These are phyloP conservation scores for Backusella macrospora DNA, from an alignment of 192 early-diverging fungal genomes.

Conservation along the genomic window DNA sequence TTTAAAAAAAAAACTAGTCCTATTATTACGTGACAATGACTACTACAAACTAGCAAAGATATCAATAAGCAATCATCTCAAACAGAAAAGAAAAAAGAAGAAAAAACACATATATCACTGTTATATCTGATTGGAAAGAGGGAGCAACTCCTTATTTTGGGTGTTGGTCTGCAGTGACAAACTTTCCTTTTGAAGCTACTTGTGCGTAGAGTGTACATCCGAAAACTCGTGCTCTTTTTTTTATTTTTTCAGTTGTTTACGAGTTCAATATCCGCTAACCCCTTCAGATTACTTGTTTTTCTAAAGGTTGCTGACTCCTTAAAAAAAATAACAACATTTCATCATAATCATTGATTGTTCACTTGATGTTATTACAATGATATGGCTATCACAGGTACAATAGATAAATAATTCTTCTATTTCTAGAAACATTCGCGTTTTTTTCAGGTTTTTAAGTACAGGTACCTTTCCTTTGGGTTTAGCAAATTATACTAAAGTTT, in stretches of 20 bases:
- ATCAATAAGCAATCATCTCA: not conserved
- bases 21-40: not conserved
- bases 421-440: not conserved
- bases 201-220: not conserved
- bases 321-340: not conserved
- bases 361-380: not conserved
- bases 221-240: not conserved
- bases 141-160: not conserved
- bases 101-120: not conserved
- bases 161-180: not conserved
- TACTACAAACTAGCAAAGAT: not conserved
- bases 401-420: slow-evolving; percentile 1
- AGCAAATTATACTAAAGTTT: not conserved
- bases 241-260: not conserved
- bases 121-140: not conserved
- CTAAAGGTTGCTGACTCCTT: no score
- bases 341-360: not conserved
- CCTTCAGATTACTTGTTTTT: no score
- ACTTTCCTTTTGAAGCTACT: slow-evolving; percentile 1
- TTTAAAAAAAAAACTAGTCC: not conserved
- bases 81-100: not conserved
- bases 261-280: not conserved
- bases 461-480: not conserved
- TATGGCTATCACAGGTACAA: not conserved
- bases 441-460: not conserved